Evolutionary conservation across 148 eudicot species (phyloP).

Genomic region (Amaranthus cruentus): DNA sequence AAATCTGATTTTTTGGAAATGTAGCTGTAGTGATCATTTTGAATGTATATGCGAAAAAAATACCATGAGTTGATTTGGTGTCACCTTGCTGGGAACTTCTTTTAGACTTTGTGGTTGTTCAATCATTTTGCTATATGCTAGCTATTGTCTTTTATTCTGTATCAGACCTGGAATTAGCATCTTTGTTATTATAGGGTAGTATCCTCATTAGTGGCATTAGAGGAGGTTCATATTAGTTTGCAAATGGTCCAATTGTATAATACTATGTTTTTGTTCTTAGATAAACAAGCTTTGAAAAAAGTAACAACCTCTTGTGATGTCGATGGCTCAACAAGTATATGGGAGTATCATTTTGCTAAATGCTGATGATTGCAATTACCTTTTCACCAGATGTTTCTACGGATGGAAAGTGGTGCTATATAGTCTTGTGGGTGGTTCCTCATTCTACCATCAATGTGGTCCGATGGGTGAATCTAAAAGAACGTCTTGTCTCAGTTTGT

Average conservation of each 20-base stretch:
- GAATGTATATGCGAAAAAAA: background rate
- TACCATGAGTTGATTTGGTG: background rate
- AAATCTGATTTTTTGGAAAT: no score
- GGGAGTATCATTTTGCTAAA: background rate
- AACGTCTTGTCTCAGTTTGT: constrained; percentile 57
- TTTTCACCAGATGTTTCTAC: constrained; percentile 57
- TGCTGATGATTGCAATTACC: constrained; percentile 12
- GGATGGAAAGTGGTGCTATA: constrained; percentile 80
- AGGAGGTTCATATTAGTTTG: background rate
- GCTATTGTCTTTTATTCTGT: background rate
- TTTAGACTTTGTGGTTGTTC: background rate
- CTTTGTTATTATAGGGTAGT: background rate
- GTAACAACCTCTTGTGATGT: background rate
- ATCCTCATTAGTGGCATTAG: background rate
- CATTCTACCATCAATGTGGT: constrained; percentile 38
- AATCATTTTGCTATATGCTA: background rate
- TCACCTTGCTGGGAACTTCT: background rate
- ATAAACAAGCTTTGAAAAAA: no score
- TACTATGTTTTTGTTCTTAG: no score
- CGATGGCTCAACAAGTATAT: constrained; percentile 1
- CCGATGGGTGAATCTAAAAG: constrained; percentile 61
- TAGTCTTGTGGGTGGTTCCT: constrained; percentile 70
- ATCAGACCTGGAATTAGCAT: background rate
- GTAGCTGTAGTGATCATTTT: no score
- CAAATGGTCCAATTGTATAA: background rate